A percentile compares a stretch with the other conserved stretches of the same genome.
Evolutionary conservation across 225 moss, liverwort and hornwort species (phyloP).

Genomic region (Asterella californica): DNA sequence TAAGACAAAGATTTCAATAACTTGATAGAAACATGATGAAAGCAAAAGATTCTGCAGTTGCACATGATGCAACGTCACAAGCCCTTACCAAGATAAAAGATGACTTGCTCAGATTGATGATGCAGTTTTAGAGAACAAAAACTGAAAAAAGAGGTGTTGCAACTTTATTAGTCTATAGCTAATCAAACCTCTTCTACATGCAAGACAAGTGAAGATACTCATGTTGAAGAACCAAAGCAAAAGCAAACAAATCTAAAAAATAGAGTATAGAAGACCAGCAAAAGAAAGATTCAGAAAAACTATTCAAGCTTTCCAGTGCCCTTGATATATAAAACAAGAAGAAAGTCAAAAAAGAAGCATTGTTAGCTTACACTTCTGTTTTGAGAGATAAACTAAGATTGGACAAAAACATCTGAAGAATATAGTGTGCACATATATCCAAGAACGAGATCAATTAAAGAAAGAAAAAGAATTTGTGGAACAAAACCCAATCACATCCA

Average conservation of each 20-base stretch:
- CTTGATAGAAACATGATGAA: too few relatives aligned
- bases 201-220: neutral
- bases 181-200: conserved; percentile 12
- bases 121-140: conserved; percentile 10
- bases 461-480: conserved; percentile 12
- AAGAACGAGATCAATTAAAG: conserved; percentile 16
- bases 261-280: neutral
- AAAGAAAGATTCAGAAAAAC: neutral
- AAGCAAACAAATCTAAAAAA: neutral
- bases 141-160: conserved; percentile 7
- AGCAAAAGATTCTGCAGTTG: too few relatives aligned
- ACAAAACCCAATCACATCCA: too few relatives aligned
- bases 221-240: conserved; percentile 9
- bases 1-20: too few relatives aligned
- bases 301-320: neutral
- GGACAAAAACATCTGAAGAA: conserved; percentile 9
- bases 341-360: conserved; percentile 13
- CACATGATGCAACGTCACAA: conserved; percentile 1
- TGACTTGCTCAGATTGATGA: conserved; percentile 4
- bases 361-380: conserved; percentile 1
- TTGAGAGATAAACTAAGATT: conserved; percentile 13
- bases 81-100: conserved; percentile 14
- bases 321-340: conserved; percentile 18
- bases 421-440: neutral
- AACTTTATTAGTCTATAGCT: neutral